Conservation (phyloP, 768 basidiomycete species). For the Suillus weaverae region DNA sequence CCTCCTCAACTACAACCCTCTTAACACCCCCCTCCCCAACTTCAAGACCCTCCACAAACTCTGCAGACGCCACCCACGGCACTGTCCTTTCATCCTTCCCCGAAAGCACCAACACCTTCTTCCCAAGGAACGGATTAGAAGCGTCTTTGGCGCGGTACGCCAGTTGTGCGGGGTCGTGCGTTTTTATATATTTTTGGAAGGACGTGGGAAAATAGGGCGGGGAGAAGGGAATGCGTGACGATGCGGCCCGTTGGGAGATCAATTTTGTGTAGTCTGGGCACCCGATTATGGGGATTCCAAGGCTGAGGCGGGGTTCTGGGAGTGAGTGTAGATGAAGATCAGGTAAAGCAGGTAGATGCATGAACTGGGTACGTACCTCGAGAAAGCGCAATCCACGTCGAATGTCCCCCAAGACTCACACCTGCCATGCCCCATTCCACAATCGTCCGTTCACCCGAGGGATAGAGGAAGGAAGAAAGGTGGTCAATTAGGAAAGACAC, state of each 20-base stretch:
- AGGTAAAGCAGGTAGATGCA: neutral
- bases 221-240: conserved; percentile 40
- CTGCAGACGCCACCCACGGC: conserved; percentile 56
- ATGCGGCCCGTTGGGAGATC: conserved; percentile 55
- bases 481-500: conserved; percentile 82
- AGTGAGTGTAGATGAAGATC: neutral
- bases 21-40: conserved; percentile 57
- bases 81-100: conserved; percentile 67
- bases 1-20: conserved; percentile 51
- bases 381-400: conserved; percentile 70
- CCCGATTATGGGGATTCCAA: conserved; percentile 59
- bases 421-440: conserved; percentile 73
- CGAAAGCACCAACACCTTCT: conserved; percentile 71
- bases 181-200: conserved; percentile 46
- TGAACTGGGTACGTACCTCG: conserved; percentile 33
- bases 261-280: conserved; percentile 69
- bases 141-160: conserved; percentile 39
- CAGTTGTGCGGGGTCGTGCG: conserved; percentile 45
- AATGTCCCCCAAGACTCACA: conserved; percentile 82
- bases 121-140: conserved; percentile 63
- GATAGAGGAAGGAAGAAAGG: conserved; percentile 72
- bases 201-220: conserved; percentile 60
- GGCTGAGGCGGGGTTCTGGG: conserved; percentile 46
- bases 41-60: conserved; percentile 56
- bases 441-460: conserved; percentile 58